Evolutionary conservation across 129 eudicot genomes (phyloP), one percentile per base, ranked within the genome.

Genomic region (Ambrosia trifida): DNA sequence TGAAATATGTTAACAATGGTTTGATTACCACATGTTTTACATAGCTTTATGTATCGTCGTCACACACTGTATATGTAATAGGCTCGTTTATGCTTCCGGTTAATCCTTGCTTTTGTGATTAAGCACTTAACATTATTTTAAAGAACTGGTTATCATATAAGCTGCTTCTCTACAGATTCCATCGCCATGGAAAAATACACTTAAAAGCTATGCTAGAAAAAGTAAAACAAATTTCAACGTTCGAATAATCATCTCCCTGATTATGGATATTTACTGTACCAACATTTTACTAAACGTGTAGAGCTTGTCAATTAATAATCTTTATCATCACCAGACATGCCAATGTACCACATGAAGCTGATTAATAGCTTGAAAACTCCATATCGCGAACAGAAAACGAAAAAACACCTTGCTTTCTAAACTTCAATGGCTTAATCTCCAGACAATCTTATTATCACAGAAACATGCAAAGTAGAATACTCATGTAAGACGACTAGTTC

Each of bases 131-230:
- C 51, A 64, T 12, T 47, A 28, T 38, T 43, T 3, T 53, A 43
- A 31, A 19, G 11, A 58, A 45, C 7, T 16, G 13, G 28, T 24
- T 54, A 66, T 66, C 50, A 53, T 19, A 17, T 14, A 49, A 54
- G 56, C 46, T 63, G 56, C 46, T 63, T 11, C 50, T 75, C 73
- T 41, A 66, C 8, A 30, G 46, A 9, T 44, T 66, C 68, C 58
- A 66, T 38, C 28, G 1, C n/a, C 18, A 67, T 35, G 16, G 12
- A 17, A 30, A 30, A 56, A 31, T 58, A 60, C n/a, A 38, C 36
- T 49, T 64, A 18, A 64, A 63, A 17, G 24, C 41, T 47, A 63
- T 14, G 35, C 18, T 47, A 50, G 8, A 52, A 62, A 9, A 58
- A n/a, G 40, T 74, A 40, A 50, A 35, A 28, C 3, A 4, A 53